A percentile compares a stretch with the other conserved stretches of the same genome.
phyloP scores from a whole-genome alignment of 345 rosid species.

The Bruguiera sexangula region DNA sequence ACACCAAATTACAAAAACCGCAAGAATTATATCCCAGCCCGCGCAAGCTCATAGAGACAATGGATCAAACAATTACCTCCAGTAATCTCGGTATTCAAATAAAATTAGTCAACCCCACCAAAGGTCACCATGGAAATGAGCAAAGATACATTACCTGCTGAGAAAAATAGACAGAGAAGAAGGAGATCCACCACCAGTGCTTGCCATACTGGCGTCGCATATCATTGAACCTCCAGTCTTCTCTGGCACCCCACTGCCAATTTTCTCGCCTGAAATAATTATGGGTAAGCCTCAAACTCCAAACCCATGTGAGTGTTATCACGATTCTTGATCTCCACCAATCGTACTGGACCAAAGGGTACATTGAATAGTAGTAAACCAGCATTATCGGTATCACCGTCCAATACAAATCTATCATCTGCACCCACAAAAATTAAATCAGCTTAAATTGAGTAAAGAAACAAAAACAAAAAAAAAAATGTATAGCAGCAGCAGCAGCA shows the following conservation, averaged over 20 bases:
- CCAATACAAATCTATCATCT: conserved; percentile 98
- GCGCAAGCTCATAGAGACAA: conserved; percentile 33
- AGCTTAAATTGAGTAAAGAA: not conserved
- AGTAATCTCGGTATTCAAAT: not conserved
- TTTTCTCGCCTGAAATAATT: conserved; percentile 92
- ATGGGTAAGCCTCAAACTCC: conserved; percentile 81
- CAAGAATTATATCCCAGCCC: not conserved
- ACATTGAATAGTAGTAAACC: conserved; percentile 66
- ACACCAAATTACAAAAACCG: conserved; percentile 2
- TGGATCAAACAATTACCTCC: conserved; percentile 31
- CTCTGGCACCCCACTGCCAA: conserved; percentile 96
- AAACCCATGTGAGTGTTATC: conserved; percentile 60
- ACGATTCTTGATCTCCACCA: conserved; percentile 66
- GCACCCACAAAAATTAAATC: conserved; percentile 11
- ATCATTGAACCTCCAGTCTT: conserved; percentile 93
- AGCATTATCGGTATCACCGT: conserved; percentile 84
- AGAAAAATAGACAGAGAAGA: conserved; percentile 76
- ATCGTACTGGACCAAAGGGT: conserved; percentile 60
- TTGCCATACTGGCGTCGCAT: conserved; percentile 75
- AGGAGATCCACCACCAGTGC: conserved; percentile 95
- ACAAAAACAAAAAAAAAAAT: not conserved
- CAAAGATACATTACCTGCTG: conserved; percentile 59
- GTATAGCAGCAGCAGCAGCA: not conserved
- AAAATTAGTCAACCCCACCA: not conserved
- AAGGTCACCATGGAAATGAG: not conserved